Evolutionary conservation across 805 yeast species (phyloP).

Genomic region (Saccharomycopsis malanga): DNA sequence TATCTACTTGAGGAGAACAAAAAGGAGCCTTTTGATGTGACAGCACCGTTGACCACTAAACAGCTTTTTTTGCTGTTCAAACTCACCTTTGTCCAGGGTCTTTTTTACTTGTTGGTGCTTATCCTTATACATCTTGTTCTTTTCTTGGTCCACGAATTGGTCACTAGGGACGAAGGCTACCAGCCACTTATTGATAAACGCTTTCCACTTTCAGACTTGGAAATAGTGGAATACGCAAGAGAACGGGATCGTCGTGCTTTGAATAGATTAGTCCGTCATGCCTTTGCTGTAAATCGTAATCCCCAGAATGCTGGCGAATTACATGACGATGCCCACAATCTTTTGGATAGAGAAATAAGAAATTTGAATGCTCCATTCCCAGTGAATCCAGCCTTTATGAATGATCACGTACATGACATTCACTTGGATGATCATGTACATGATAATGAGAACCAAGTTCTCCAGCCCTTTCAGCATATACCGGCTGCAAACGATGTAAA

Average conservation of each 20-base stretch:
- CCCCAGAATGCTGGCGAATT: no score
- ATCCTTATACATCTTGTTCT: slow-evolving; percentile 39
- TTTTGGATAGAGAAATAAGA: background rate
- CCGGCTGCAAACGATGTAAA: background rate
- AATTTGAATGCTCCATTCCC: slow-evolving; percentile 4
- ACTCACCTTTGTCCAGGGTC: slow-evolving; percentile 22
- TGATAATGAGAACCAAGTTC: background rate
- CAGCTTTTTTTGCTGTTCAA: background rate
- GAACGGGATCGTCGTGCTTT: no score
- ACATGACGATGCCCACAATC: no score
- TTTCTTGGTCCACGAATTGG: slow-evolving; percentile 62
- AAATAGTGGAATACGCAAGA: no score
- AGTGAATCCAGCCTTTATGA: slow-evolving; percentile 8
- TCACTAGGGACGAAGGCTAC: slow-evolving; percentile 64
- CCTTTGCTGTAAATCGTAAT: no score
- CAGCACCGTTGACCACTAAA: background rate
- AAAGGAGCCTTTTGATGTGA: slow-evolving; percentile 22
- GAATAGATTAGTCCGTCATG: no score
- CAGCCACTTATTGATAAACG: slow-evolving; percentile 47
- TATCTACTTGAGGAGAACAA: background rate
- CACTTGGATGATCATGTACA: background rate
- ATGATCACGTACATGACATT: slow-evolving; percentile 6
- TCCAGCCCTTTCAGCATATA: background rate
- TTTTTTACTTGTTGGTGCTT: slow-evolving; percentile 33
- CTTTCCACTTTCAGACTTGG: no score